A percentile compares a stretch with the other conserved stretches of the same genome.
Conservation (phyloP, 345 rosid genomes). For the Barbarea vulgaris region DNA sequence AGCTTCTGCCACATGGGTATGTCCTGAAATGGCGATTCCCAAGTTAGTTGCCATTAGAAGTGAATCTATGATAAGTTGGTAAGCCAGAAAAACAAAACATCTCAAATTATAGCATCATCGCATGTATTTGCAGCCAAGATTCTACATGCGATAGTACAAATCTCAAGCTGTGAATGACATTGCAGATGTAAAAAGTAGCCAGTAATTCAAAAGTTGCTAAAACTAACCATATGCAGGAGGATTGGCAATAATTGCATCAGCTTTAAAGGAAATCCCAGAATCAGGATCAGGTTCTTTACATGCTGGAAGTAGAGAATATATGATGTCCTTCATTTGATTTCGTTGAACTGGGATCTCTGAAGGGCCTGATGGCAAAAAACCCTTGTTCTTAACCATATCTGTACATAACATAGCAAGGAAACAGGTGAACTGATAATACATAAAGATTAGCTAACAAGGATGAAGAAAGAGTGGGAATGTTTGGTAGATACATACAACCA, state of each 20-base stretch:
- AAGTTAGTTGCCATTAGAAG: slow-evolving; percentile 33
- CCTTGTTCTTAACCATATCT: slow-evolving; percentile 99
- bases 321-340: slow-evolving; percentile 84
- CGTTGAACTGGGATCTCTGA: slow-evolving; percentile 92
- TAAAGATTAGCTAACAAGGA: not conserved
- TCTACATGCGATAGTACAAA: not conserved
- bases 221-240: slow-evolving; percentile 95
- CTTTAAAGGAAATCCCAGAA: slow-evolving; percentile 78
- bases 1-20: slow-evolving; percentile 95
- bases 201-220: slow-evolving; percentile 18
- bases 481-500: slow-evolving; percentile 71
- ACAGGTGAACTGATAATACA: slow-evolving; percentile 10
- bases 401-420: slow-evolving; percentile 41
- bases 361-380: slow-evolving; percentile 97
- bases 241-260: slow-evolving; percentile 98
- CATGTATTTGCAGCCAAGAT: not conserved
- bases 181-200: not conserved
- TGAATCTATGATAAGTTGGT: slow-evolving; percentile 5
- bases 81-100: slow-evolving; percentile 16
- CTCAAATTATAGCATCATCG: not conserved
- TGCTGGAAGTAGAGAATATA: slow-evolving; percentile 86
- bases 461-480: slow-evolving; percentile 18
- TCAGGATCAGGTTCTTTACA: slow-evolving; percentile 93
- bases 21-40: slow-evolving; percentile 59
- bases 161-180: not conserved